A percentile compares a stretch with the other conserved stretches of the same genome.
phyloP scores from a whole-genome alignment of 1,139 yeast genomes.

The Waltiozyma sp. region DNA sequence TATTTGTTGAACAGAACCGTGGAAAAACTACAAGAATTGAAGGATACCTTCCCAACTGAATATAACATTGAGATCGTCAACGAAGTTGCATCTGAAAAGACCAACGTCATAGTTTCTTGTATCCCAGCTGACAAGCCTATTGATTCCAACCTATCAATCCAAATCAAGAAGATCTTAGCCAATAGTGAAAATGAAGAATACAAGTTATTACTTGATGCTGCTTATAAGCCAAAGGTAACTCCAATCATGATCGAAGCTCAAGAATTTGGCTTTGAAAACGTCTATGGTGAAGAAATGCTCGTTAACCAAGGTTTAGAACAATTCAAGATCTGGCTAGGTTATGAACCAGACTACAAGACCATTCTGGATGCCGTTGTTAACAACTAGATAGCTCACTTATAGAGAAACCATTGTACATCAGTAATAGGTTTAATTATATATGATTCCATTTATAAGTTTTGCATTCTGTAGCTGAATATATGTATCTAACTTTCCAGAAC shows the following conservation, averaged over 20 bases:
- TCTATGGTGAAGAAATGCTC: conserved; percentile 86
- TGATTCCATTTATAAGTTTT: not conserved
- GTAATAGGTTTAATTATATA: not conserved
- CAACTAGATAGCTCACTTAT: conserved; percentile 1
- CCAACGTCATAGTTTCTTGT: conserved; percentile 62
- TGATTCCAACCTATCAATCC: conserved; percentile 38
- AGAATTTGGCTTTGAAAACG: conserved; percentile 53
- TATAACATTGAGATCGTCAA: conserved; percentile 53
- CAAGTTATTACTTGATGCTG: conserved; percentile 53
- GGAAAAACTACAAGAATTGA: conserved; percentile 50
- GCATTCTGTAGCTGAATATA: too few relatives aligned
- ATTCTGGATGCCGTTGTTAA: conserved; percentile 47
- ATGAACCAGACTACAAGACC: conserved; percentile 47
- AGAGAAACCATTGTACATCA: too few relatives aligned
- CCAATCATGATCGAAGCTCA: conserved; percentile 76
- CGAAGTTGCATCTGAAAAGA: conserved; percentile 28
- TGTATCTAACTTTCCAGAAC: too few relatives aligned
- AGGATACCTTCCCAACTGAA: conserved; percentile 46
- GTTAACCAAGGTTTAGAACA: conserved; percentile 89
- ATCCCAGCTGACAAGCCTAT: conserved; percentile 80
- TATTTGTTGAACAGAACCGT: conserved; percentile 76
- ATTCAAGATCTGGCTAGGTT: conserved; percentile 69
- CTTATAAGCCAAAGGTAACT: conserved; percentile 80
- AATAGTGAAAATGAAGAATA: conserved; percentile 34
- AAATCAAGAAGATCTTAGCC: conserved; percentile 35